Evolutionary conservation across 441 rosid species (phyloP).

Genomic region (Pelargonium myrrhifolium): DNA sequence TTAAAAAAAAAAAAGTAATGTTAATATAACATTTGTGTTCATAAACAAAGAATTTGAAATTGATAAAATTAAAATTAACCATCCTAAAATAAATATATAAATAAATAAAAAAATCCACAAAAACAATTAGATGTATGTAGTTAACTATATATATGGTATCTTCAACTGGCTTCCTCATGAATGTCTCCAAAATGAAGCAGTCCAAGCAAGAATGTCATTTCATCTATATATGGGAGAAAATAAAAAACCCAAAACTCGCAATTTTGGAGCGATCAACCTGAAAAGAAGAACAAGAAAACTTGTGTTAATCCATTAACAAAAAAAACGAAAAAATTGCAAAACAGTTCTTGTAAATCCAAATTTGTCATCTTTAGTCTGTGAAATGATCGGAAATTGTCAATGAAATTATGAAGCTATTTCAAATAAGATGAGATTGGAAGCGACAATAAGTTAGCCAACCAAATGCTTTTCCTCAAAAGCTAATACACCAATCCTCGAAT

Average conservation of each 20-base stretch:
- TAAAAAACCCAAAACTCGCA: not conserved
- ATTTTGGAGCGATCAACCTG: conserved; percentile 19
- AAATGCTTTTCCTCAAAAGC: not conserved
- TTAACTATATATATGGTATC: not conserved
- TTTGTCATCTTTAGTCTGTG: not conserved
- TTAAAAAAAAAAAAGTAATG: too few relatives aligned
- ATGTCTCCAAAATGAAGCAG: not conserved
- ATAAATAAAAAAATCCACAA: too few relatives aligned
- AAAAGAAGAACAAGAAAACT: conserved; percentile 8
- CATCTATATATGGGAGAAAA: not conserved
- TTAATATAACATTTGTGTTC: too few relatives aligned
- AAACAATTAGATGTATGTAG: too few relatives aligned
- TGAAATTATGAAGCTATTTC: too few relatives aligned
- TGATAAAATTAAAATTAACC: too few relatives aligned
- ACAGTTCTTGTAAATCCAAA: not conserved
- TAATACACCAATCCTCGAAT: not conserved
- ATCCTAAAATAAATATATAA: too few relatives aligned
- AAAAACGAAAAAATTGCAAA: not conserved
- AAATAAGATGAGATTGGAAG: not conserved
- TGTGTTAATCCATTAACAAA: not conserved
- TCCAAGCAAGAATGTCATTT: too few relatives aligned
- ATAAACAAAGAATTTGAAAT: too few relatives aligned
- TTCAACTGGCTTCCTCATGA: not conserved
- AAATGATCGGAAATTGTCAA: too few relatives aligned
- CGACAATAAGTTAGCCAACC: not conserved